These are phyloP conservation scores for Aspergillus eucalypticola DNA, from an alignment of 2,329 filamentous ascomycete species.

Conservation along the genomic window DNA sequence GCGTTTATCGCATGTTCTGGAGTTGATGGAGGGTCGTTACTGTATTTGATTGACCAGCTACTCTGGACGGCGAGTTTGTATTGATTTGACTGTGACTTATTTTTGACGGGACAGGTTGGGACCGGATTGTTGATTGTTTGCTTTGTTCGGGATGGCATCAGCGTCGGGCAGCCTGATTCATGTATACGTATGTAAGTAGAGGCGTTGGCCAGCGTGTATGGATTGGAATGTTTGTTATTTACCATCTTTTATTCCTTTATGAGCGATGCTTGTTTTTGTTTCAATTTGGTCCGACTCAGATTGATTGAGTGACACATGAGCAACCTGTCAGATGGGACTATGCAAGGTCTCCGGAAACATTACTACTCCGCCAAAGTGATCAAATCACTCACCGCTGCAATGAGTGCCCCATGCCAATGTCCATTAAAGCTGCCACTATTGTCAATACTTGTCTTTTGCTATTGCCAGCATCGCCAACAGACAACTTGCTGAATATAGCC, in stretches of 20 bases:
- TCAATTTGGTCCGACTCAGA: neutral
- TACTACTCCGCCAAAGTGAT: neutral
- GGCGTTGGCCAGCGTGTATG: constrained; percentile 11
- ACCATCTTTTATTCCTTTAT: neutral
- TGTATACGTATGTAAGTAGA: constrained; percentile 20
- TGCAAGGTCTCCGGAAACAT: neutral
- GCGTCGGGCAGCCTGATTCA: constrained; percentile 10
- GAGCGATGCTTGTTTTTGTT: neutral
- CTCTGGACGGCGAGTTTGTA: constrained; percentile 7
- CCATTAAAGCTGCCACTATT: too few species aligned
- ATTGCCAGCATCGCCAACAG: neutral
- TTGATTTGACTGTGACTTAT: constrained; percentile 3
- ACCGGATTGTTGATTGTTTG: constrained; percentile 1
- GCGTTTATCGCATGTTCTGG: neutral
- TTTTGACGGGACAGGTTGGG: neutral
- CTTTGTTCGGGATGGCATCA: constrained; percentile 12
- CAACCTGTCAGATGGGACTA: neutral
- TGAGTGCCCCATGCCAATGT: too few species aligned
- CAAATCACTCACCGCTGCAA: too few species aligned
- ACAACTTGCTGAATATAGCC: too few species aligned
- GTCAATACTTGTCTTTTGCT: too few species aligned
- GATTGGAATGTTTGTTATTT: neutral
- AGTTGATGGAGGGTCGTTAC: neutral
- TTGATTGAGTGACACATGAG: neutral
- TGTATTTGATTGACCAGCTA: constrained; percentile 6